These are phyloP conservation scores for Ilex asprella DNA, from an alignment of 257 asterid genomes.

Conservation along the genomic window DNA sequence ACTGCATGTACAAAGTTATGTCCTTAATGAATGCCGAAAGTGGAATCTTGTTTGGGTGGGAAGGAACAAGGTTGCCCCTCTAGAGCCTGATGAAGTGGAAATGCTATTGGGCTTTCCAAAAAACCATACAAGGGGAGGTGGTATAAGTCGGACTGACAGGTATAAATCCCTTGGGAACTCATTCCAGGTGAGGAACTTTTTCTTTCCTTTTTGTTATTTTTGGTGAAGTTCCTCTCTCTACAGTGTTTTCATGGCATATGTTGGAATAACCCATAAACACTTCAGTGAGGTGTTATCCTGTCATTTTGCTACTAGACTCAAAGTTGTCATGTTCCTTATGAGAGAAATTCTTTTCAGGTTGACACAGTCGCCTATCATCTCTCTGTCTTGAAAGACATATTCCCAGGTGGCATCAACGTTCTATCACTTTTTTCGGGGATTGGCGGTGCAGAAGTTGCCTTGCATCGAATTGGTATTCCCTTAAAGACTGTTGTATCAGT, in stretches of 20 bases:
- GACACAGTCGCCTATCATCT: slow-evolving; percentile 90
- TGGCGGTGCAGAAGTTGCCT: slow-evolving; percentile 94
- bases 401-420: slow-evolving; percentile 58
- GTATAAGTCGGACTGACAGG: slow-evolving; percentile 78
- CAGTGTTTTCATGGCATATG: neutral
- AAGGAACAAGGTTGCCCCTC: slow-evolving; percentile 69
- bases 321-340: neutral
- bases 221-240: neutral
- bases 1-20: neutral
- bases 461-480: slow-evolving; percentile 66
- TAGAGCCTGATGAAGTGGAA: slow-evolving; percentile 83
- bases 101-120: slow-evolving; percentile 71
- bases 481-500: slow-evolving; percentile 61
- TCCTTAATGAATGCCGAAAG: slow-evolving; percentile 43
- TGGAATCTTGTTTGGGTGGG: slow-evolving; percentile 98
- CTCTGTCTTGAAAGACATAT: slow-evolving; percentile 62
- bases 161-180: slow-evolving; percentile 85
- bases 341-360: slow-evolving; percentile 32
- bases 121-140: slow-evolving; percentile 92
- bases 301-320: no score
- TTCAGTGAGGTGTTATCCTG: no score
- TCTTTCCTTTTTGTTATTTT: neutral
- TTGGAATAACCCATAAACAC: neutral
- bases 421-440: slow-evolving; percentile 87
- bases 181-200: slow-evolving; percentile 54